phyloP scores from a whole-genome alignment of 2,329 filamentous ascomycete species.

The Curvularia sp. region DNA sequence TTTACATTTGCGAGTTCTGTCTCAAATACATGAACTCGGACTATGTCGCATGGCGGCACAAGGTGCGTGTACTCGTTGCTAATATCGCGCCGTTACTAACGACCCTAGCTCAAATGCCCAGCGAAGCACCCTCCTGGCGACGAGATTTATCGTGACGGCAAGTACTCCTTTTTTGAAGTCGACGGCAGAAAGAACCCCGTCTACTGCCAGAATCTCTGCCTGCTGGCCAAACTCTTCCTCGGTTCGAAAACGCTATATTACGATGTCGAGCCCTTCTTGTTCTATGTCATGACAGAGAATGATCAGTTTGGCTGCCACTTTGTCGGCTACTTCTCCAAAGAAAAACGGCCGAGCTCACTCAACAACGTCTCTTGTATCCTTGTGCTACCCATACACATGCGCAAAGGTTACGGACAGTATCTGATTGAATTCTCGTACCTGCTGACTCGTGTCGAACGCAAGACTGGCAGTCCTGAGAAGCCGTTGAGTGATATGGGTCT shows the following conservation, averaged over 20 bases:
- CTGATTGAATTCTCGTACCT: constrained; percentile 99
- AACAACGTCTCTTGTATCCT: constrained; percentile 99
- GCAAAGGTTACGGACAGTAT: constrained; percentile 95
- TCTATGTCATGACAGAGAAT: constrained; percentile 96
- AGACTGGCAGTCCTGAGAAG: constrained; percentile 96
- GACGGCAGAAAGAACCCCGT: constrained; percentile 96
- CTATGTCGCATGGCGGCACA: constrained; percentile 97
- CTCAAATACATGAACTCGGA: constrained; percentile 99
- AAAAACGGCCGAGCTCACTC: constrained; percentile 90
- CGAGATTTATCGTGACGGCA: constrained; percentile 92
- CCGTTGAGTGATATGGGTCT: constrained; percentile 97
- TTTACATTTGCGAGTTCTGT: constrained; percentile 99
- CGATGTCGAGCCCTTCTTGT: constrained; percentile 94
- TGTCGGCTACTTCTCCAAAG: constrained; percentile 99
- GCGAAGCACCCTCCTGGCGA: constrained; percentile 97
- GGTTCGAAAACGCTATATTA: constrained; percentile 98
- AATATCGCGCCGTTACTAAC: constrained; percentile 30
- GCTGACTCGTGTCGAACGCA: constrained; percentile 88
- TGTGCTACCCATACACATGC: constrained; percentile 93
- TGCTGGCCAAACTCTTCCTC: constrained; percentile 95
- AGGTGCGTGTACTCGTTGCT: constrained; percentile 54
- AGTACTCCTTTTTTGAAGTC: constrained; percentile 95
- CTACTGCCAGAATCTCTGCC: constrained; percentile 97
- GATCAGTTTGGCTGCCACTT: constrained; percentile 93
- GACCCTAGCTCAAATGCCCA: constrained; percentile 74